phyloP scores from a whole-genome alignment of 2,329 filamentous ascomycete species.

The Stachybotrys elegans region DNA sequence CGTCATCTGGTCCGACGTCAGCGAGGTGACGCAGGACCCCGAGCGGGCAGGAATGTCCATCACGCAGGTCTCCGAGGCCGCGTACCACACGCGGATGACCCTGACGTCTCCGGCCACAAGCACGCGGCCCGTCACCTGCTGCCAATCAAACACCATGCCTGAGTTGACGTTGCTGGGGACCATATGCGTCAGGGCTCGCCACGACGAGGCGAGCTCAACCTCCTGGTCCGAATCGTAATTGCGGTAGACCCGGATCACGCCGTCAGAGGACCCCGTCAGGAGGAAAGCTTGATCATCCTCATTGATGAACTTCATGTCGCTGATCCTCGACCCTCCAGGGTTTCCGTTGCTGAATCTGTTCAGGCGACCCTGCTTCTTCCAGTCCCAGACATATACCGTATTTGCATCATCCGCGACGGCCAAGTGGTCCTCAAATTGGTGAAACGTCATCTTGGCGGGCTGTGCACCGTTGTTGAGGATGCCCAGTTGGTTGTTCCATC shows the following conservation, averaged over 20 bases:
- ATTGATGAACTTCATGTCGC: conserved; percentile 95
- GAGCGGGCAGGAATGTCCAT: conserved; percentile 93
- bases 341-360: conserved; percentile 93
- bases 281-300: conserved; percentile 94
- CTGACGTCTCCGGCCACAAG: conserved; percentile 96
- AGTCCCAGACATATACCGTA: conserved; percentile 90
- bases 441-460: conserved; percentile 89
- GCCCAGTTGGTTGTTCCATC: conserved; percentile 78
- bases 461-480: conserved; percentile 88
- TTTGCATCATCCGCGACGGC: conserved; percentile 92
- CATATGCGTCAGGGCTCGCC: conserved; percentile 88
- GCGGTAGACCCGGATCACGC: conserved; percentile 87
- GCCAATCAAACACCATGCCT: conserved; percentile 97
- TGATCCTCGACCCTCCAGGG: conserved; percentile 83
- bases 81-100: conserved; percentile 94
- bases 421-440: conserved; percentile 95
- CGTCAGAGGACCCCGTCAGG: conserved; percentile 93
- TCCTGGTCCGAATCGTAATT: conserved; percentile 76
- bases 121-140: conserved; percentile 91
- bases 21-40: conserved; percentile 88
- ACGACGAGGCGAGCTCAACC: conserved; percentile 83
- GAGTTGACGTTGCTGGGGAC: conserved; percentile 92
- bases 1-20: conserved; percentile 97
- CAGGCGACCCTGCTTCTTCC: conserved; percentile 69
- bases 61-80: conserved; percentile 85